A percentile compares a stretch with the other conserved stretches of the same genome.
These are phyloP conservation scores for Candida anutae DNA, from an alignment of 1,139 yeast species.

Conservation along the genomic window DNA sequence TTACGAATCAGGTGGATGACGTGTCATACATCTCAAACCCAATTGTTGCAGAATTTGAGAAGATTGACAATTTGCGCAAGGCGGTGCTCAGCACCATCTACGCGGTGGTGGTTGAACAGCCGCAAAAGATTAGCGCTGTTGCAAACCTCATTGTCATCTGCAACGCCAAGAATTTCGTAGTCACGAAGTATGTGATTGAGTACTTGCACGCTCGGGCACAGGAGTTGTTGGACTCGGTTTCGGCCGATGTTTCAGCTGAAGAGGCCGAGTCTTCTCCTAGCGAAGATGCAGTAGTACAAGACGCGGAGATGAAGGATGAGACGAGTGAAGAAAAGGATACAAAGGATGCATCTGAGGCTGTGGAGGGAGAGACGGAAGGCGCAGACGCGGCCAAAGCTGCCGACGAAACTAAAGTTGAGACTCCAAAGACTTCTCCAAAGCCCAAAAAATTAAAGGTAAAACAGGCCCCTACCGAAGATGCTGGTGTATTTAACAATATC, in stretches of 20 bases:
- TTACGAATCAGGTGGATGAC: slow-evolving; percentile 50
- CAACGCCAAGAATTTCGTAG: slow-evolving; percentile 55
- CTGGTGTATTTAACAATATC: slow-evolving; percentile 65
- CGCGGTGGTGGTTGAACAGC: slow-evolving; percentile 78
- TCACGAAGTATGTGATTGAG: slow-evolving; percentile 67
- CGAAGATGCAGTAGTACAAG: neutral
- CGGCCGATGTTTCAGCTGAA: slow-evolving; percentile 1
- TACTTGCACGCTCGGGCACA: slow-evolving; percentile 59
- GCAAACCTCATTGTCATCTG: slow-evolving; percentile 65
- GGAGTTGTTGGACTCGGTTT: slow-evolving; percentile 32
- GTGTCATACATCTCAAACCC: slow-evolving; percentile 61
- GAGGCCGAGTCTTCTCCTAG: slow-evolving; percentile 1
- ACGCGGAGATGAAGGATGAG: neutral
- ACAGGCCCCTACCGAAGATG: slow-evolving; percentile 22
- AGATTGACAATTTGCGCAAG: slow-evolving; percentile 53
- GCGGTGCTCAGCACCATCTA: slow-evolving; percentile 56
- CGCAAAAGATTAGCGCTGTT: slow-evolving; percentile 73
- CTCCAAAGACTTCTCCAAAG: neutral
- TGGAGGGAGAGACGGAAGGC: neutral
- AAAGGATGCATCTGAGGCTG: neutral
- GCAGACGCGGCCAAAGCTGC: neutral
- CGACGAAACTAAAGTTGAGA: neutral
- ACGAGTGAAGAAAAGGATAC: neutral
- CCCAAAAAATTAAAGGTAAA: neutral
- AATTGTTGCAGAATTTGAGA: slow-evolving; percentile 61